Base-by-base conservation (phyloP, 495 filamentous ascomycete genomes). In the Talaromyces wortmannii region DNA sequence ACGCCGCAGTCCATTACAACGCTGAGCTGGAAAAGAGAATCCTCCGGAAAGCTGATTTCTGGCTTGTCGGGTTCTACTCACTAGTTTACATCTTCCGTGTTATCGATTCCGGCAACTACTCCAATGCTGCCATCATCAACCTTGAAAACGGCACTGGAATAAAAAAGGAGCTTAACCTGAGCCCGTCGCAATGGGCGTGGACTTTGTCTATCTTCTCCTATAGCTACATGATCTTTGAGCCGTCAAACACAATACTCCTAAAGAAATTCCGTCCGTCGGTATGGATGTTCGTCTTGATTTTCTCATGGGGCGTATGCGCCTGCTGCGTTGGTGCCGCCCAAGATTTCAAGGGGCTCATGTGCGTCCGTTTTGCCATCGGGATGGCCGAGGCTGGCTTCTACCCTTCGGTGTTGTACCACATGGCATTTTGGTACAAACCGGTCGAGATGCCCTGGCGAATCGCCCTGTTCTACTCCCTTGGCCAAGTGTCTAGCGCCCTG, bases 51-150 rank as follows among this genome's bases (percentile, higher is more conserved):
- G 63, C 71, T 40, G 67, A 76, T 48, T 62, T 68, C 43, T 73
- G 73, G 66, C 70, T 74, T 4, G 70, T 76, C 11, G 65, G 65
- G 0, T 75, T 69, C 45, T 74, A 75, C 57, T 75, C 72, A 0
- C 13, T 74, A 3, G 72, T 75, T 7, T 75, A 75, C 43, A 60
- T 75, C 23, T 70, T 75, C 55, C 60, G 66, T 6, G 67, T 70
- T 36, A 73, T 75, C 49, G 68, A 75, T 53, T 68, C 66, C 0
- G 61, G 61, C 48, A 75, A 75, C 53, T 70, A 71, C 52, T 67
- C 73, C 11, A 78, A 78, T 45, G 70, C 73, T 3, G 72, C 71
- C 0, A 78, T 78, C 52, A 76, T 76, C 64, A 76, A 76, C 45
- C 62, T 76, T 23, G 73, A 74, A 58, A 59, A 64, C 23, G 71